Conservation (phyloP, 805 yeast species). For the Metschnikowia kunwiensis region DNA sequence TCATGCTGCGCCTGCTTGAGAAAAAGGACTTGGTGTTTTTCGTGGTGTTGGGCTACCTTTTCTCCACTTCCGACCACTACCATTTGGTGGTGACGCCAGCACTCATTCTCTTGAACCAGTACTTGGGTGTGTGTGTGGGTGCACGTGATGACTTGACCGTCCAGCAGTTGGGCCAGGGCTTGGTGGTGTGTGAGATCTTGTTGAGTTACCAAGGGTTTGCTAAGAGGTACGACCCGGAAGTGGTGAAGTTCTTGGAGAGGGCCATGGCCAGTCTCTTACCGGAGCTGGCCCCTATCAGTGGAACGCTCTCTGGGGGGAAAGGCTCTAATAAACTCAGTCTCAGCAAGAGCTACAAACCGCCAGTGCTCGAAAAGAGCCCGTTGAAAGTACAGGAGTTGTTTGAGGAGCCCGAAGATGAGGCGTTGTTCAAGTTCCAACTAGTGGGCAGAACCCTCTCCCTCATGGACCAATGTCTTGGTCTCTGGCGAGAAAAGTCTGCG, state of each 20-base stretch:
- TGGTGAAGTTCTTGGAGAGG: slow-evolving; percentile 54
- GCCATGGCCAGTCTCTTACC: slow-evolving; percentile 46
- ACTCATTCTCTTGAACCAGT: slow-evolving; percentile 66
- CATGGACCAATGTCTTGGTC: slow-evolving; percentile 28
- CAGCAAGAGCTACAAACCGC: slow-evolving; percentile 17
- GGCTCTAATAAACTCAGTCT: slow-evolving; percentile 14
- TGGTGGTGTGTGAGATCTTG: slow-evolving; percentile 62
- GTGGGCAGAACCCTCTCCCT: slow-evolving; percentile 31
- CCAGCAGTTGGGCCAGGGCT: slow-evolving; percentile 52
- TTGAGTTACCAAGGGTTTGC: slow-evolving; percentile 75
- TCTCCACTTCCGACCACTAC: slow-evolving; percentile 93
- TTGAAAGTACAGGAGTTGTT: slow-evolving; percentile 14
- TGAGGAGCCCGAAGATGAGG: slow-evolving; percentile 8
- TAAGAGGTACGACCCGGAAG: slow-evolving; percentile 81
- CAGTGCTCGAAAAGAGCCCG: slow-evolving; percentile 4
- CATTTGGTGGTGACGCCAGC: slow-evolving; percentile 90
- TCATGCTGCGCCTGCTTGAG: slow-evolving; percentile 26
- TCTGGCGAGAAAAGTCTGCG: slow-evolving; percentile 65
- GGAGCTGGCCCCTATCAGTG: slow-evolving; percentile 25
- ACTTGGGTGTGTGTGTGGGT: slow-evolving; percentile 36
- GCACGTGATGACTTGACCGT: slow-evolving; percentile 25
- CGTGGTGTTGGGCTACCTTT: slow-evolving; percentile 68
- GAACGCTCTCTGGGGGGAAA: slow-evolving; percentile 12
- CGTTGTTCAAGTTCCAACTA: slow-evolving; percentile 27
- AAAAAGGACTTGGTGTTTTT: slow-evolving; percentile 61